Percentiles rank a stretch among this genome's conserved stretches.
These are phyloP conservation scores for Citeromyces hawaiiensis DNA, from an alignment of 1,139 yeast genomes.

Conservation along the genomic window DNA sequence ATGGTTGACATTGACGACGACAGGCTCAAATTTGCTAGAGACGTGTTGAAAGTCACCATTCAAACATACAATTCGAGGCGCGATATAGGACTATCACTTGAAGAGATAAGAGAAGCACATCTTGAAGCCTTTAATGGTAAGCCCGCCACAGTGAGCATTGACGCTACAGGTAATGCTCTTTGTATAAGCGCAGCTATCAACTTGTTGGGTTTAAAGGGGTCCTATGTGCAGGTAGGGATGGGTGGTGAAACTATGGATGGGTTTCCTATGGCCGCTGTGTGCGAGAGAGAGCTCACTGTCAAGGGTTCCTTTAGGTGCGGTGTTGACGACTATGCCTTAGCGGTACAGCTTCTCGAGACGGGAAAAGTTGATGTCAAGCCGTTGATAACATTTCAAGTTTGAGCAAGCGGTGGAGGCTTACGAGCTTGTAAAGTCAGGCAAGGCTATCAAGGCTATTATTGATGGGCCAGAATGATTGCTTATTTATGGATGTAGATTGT, in stretches of 20 bases:
- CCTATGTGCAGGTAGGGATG: slow-evolving; percentile 47
- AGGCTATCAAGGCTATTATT: slow-evolving; percentile 50
- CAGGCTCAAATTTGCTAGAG: slow-evolving; percentile 42
- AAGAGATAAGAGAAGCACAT: slow-evolving; percentile 15
- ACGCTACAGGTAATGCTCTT: slow-evolving; percentile 39
- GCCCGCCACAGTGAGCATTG: slow-evolving; percentile 39
- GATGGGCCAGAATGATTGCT: no score
- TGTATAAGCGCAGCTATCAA: slow-evolving; percentile 37
- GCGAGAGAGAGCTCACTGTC: slow-evolving; percentile 55
- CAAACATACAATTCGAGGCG: slow-evolving; percentile 44
- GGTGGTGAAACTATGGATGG: slow-evolving; percentile 26
- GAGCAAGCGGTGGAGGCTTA: slow-evolving; percentile 74
- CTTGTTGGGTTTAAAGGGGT: slow-evolving; percentile 31
- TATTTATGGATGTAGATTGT: no score
- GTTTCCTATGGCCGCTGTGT: slow-evolving; percentile 65
- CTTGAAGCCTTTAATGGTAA: slow-evolving; percentile 22
- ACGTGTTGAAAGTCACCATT: slow-evolving; percentile 30
- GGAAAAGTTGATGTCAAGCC: slow-evolving; percentile 50
- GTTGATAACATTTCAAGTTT: slow-evolving; percentile 60
- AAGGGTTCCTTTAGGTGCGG: slow-evolving; percentile 78
- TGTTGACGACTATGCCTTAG: slow-evolving; percentile 63
- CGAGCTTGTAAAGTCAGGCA: slow-evolving; percentile 42
- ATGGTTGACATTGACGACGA: slow-evolving; percentile 51
- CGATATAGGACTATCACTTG: slow-evolving; percentile 18
- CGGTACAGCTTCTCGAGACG: slow-evolving; percentile 52